Evolutionary conservation across 1,139 yeast genomes (phyloP).

Genomic region (Zygosaccharomyces pseudobailii): DNA sequence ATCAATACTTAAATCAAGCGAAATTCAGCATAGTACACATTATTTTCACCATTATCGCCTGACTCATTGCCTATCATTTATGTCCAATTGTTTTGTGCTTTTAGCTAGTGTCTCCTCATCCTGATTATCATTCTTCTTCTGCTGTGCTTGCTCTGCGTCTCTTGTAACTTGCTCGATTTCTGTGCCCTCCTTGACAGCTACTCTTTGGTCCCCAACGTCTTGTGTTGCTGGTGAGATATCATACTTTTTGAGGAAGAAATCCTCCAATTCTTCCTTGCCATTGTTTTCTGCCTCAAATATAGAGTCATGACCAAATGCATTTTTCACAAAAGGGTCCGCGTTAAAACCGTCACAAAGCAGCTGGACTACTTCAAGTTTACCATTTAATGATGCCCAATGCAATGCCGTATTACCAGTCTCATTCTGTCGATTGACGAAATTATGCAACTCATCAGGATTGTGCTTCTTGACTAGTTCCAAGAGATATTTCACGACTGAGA

Average conservation of each 20-base stretch:
- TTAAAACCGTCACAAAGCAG: conserved; percentile 64
- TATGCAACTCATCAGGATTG: conserved; percentile 37
- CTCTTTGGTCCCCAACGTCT: conserved; percentile 38
- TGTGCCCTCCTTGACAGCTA: conserved; percentile 34
- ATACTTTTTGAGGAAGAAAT: conserved; percentile 66
- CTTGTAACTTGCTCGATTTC: conserved; percentile 40
- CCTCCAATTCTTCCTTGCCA: conserved; percentile 59
- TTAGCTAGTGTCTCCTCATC: not conserved
- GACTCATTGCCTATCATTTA: conserved; percentile 2
- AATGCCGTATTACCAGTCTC: conserved; percentile 87
- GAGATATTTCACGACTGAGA: conserved; percentile 58
- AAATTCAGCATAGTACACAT: too few species aligned
- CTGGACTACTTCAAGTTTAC: conserved; percentile 69
- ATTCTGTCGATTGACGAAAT: conserved; percentile 54
- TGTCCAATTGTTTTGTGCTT: conserved; percentile 3
- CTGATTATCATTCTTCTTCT: conserved; percentile 8
- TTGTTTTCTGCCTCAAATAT: conserved; percentile 85
- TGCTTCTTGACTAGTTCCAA: conserved; percentile 42
- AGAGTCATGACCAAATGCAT: conserved; percentile 72
- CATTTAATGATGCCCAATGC: conserved; percentile 94
- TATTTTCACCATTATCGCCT: not conserved
- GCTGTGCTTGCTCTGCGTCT: conserved; percentile 36
- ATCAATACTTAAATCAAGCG: not conserved
- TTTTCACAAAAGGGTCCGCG: conserved; percentile 78
- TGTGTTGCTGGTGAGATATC: conserved; percentile 62